Base-by-base conservation (phyloP, 1,284 basidiomycete genomes). In the Singerocomus inundabilis region DNA sequence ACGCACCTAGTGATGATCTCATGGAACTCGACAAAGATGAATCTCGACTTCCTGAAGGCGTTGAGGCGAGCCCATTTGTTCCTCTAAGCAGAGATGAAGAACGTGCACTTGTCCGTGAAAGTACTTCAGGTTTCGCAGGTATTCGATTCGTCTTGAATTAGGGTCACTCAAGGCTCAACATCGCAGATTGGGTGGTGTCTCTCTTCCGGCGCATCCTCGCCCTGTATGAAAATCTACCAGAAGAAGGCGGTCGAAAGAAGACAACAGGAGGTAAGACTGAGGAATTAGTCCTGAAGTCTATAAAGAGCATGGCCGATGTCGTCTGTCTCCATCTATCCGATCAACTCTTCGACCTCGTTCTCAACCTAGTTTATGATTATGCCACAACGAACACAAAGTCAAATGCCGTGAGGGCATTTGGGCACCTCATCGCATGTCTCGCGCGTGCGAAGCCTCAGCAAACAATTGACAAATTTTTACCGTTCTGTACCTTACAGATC, bases 201-300 rank as follows among this genome's bases (percentile, higher is more conserved):
- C 88, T 97, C 54, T 85, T 98, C 59, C 82, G 89, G 7, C 81
- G 93, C 8, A 85, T 98, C 31, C 76, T 99, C 42, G 82, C 89
- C 0, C 72, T 99, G 5, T 96, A 91, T 62, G 91, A 95, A 70
- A 93, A 96, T 62, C 76, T 99, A 6, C 96, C 97, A 0, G 95
- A 99, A 64, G 94, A 95, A 70, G 91, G 92, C 12, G 90, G 89
- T 11, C 80, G 82, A 68, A 82, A 77, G 70, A 85, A 91, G 57
- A 85, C 79, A 9, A 90, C 87, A 1, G 92, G 92, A 32, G 93
- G 92, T 30, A 93, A 92, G 70, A 78, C 84, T 61, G 93, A 95
- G 72, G 91, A 96, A 59, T 78, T 72, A 42, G 85, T 94, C 43
- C 79, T 94, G 51, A 90, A 86, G 60, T 84, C 90, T 26, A 78